These are phyloP conservation scores for Leishmania gerbilli DNA, from an alignment of 208 protist species.

Conservation along the genomic window DNA sequence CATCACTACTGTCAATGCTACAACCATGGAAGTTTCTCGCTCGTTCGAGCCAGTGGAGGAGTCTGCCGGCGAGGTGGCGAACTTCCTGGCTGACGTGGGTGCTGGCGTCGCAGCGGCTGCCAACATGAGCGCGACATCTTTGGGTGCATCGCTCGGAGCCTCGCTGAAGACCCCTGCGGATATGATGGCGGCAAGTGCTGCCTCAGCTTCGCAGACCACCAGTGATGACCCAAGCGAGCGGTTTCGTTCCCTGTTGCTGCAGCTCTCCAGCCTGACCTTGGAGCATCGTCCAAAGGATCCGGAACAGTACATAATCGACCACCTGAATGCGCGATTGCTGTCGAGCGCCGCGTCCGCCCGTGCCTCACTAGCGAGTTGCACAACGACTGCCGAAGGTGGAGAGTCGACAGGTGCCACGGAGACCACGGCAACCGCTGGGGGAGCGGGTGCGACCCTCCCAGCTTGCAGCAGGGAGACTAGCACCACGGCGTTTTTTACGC, in stretches of 20 bases:
- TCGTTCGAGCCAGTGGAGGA: slow-evolving; percentile 1
- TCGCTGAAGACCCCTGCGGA: background rate
- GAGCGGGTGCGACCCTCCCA: background rate
- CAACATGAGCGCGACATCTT: background rate
- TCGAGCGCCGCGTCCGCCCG: slow-evolving; percentile 19
- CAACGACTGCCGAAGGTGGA: background rate
- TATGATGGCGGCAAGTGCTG: background rate
- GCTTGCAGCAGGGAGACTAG: slow-evolving; percentile 1
- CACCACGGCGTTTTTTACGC: background rate
- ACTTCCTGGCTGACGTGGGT: slow-evolving; percentile 36
- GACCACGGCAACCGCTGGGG: background rate
- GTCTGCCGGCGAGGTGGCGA: slow-evolving; percentile 35
- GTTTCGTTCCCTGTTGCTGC: slow-evolving; percentile 42
- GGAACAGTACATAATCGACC: slow-evolving; percentile 58
- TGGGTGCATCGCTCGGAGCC: background rate
- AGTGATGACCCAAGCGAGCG: slow-evolving; percentile 12
- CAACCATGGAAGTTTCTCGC: background rate
- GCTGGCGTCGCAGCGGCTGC: slow-evolving; percentile 9
- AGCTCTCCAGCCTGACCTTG: slow-evolving; percentile 43
- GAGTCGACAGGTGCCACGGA: background rate
- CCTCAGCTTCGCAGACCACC: background rate
- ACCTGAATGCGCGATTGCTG: slow-evolving; percentile 41
- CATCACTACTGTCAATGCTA: slow-evolving; percentile 18
- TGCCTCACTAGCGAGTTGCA: background rate
- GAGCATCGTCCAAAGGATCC: slow-evolving; percentile 47